These are phyloP conservation scores for Sclerospora graminicola DNA, from an alignment of 352 stramenopile species.

Conservation along the genomic window DNA sequence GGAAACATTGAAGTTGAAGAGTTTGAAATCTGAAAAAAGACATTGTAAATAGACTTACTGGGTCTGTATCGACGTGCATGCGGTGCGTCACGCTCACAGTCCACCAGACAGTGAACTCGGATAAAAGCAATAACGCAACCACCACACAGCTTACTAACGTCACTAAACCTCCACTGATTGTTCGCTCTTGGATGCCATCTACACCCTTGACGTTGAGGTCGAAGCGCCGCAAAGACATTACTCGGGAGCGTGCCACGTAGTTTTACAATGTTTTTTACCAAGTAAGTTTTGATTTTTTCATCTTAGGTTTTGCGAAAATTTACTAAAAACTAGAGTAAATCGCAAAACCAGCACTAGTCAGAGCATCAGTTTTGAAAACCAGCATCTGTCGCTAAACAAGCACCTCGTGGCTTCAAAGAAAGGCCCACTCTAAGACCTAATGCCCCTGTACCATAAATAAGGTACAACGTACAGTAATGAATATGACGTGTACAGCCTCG, in stretches of 20 bases:
- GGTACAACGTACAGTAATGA: too few relatives aligned
- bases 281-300: too few relatives aligned
- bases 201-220: conserved; percentile 85
- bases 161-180: conserved; percentile 69
- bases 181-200: conserved; percentile 85
- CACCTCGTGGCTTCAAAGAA: too few relatives aligned
- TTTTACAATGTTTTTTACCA: too few relatives aligned
- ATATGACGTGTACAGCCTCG: too few relatives aligned
- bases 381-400: too few relatives aligned
- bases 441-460: too few relatives aligned
- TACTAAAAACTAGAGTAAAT: too few relatives aligned
- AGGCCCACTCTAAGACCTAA: too few relatives aligned
- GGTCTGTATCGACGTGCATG: conserved; percentile 81
- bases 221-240: conserved; percentile 65
- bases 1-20: neutral
- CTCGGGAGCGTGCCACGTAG: conserved; percentile 16
- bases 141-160: conserved; percentile 71
- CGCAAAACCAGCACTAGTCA: too few relatives aligned
- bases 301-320: too few relatives aligned
- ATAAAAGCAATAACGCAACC: conserved; percentile 68
- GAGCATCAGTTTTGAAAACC: too few relatives aligned
- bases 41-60: conserved; percentile 30
- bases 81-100: conserved; percentile 73
- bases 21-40: neutral
- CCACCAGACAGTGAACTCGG: conserved; percentile 80